Evolutionary conservation across 345 rosid genomes (phyloP).

Genomic region (Linum usitatissimum): DNA sequence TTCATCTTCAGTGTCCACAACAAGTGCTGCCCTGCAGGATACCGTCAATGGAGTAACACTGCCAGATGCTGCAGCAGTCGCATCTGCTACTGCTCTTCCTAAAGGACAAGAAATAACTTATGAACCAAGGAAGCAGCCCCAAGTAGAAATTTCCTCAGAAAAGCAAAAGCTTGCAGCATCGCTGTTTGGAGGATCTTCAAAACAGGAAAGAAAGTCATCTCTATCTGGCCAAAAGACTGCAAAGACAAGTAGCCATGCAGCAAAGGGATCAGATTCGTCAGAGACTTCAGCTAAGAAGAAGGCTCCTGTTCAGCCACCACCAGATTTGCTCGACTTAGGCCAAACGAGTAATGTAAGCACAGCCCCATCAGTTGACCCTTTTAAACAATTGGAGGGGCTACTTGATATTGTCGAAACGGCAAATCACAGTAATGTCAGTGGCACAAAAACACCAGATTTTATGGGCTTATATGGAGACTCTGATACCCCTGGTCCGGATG

Average conservation of each 20-base stretch:
- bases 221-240: slow-evolving; percentile 41
- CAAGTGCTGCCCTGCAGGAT: slow-evolving; percentile 37
- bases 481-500: slow-evolving; percentile 12
- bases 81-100: slow-evolving; percentile 30
- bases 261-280: slow-evolving; percentile 12
- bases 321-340: slow-evolving; percentile 84
- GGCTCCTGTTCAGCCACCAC: slow-evolving; percentile 48
- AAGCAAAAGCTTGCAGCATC: slow-evolving; percentile 99
- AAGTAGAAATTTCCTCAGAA: slow-evolving; percentile 59
- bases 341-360: slow-evolving; percentile 37
- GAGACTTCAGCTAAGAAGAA: slow-evolving; percentile 26
- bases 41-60: slow-evolving; percentile 39
- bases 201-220: slow-evolving; percentile 47
- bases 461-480: slow-evolving; percentile 44
- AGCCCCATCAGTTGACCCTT: slow-evolving; percentile 52
- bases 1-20: slow-evolving; percentile 39
- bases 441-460: slow-evolving; percentile 29
- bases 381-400: slow-evolving; percentile 76
- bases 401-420: slow-evolving; percentile 33
- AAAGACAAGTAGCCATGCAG: slow-evolving; percentile 35
- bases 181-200: slow-evolving; percentile 71
- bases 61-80: slow-evolving; percentile 29
- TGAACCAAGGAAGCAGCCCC: slow-evolving; percentile 50
- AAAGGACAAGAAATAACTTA: slow-evolving; percentile 36
- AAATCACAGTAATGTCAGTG: slow-evolving; percentile 13